Evolutionary conservation across 352 stramenopile species (phyloP), one percentile per base, ranked within the genome.

Genomic region (Pseudoperonospora humuli): DNA sequence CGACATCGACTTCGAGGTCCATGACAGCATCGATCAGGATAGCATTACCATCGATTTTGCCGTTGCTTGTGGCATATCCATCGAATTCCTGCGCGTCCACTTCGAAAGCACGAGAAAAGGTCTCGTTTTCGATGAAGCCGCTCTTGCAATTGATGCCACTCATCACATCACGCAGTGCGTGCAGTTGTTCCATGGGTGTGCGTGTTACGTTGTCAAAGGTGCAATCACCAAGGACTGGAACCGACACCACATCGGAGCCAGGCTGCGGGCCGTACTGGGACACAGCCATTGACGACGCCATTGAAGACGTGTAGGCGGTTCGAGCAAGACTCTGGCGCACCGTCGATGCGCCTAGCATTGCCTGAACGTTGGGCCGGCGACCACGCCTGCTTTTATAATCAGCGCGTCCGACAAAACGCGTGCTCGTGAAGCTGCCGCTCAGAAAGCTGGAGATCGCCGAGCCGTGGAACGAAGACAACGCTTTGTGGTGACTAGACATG

Each of bases 21-120:
- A 92, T 64, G 10, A 86, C 75, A n/a, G 75, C 75, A 45, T 89
- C 76, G 18, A 92, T 84, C 14, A 92, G 52, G 34, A 88, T 80
- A 27, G 79, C 76, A 32, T 86, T 84, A 33, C 72, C 70, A 23
- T 92, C 66, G 35, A 92, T 78, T 42, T 61, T 54, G 23, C 71
- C 75, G 18, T 75, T 54, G 32, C 57, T 51, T 24, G 57, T 61
- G 9, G 77, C 57, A 40, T 84, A 84, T 10, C 70, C 64, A n/a
- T 73, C 59, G 26, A 75, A 82, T 2, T 82, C 67, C 37, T 67
- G 53, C 21, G 46, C 59, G 11, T 71, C 44, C 20, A 89, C 50
- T 42, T 92, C 76, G 17, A 92, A 87, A 4, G 73, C 64, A 34
- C 85, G 64, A 6, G 73, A 84, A 58, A 92, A 89, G 5, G 79